Base-by-base conservation (phyloP, 2,329 filamentous ascomycete species). In the Cercospora beticola region DNA sequence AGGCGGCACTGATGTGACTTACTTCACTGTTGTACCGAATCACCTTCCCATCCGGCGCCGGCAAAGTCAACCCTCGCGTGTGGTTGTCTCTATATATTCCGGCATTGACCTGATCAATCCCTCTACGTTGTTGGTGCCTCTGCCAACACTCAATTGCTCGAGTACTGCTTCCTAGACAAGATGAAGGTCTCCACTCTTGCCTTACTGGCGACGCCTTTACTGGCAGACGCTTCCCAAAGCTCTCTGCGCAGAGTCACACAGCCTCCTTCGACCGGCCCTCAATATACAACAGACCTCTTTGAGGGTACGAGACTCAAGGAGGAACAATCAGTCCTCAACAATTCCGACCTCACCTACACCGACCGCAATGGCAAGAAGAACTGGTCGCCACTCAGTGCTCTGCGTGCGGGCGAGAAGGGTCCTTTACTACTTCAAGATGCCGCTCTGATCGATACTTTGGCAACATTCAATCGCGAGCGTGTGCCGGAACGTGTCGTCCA, bases 381-480 rank as follows among this genome's bases (percentile, higher is more conserved):
- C 62, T 76, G 74, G 62, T 74, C 75, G 60, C 75, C 75, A n/a
- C 67, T 76, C 7, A 74, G 75, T 14, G 74, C 75, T 33, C 74
- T 76, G 77, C 83, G 87, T 67, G 79, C 86, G 36, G 88, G 87
- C 60, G 75, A 78, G 60, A 86, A 85, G 58, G 87, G 87, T 0
- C 87, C 87, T 71, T 81, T 90, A 46, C 81, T 89, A 69, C 84
- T 90, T 23, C 87, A 89, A 74, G 87, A 89, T 76, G 89, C 89
- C 76, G 87, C 90, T 76, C 78, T 90, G 76, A 87, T 90, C 72
- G 88, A 89, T 72, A 79, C 88, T 36, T 82, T 90, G 58, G 84
- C 83, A 18, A 81, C 85, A 16, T 93, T 94, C 75, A 91, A 94
- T 68, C 90, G 91, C 72, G 88, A 90, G 74, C 84, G 89, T 54